Base-by-base conservation (phyloP, 495 filamentous ascomycete genomes). In the Thermochaetoides thermophila region DNA sequence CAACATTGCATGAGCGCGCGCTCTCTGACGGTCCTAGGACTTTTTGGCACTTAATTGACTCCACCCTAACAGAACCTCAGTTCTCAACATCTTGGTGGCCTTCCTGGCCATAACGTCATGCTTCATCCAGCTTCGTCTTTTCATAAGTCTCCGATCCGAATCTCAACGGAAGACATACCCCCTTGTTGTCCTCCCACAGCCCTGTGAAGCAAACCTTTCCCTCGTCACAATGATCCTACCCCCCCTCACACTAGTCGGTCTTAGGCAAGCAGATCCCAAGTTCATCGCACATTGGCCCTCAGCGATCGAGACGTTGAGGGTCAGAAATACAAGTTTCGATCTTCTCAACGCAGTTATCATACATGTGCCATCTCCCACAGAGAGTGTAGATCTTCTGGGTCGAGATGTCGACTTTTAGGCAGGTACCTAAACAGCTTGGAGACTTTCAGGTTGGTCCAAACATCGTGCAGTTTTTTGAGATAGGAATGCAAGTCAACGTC, bases 201-300 rank as follows among this genome's bases (percentile, higher is more conserved):
- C n/a, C n/a, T n/a, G n/a, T 17, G 17, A 45, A 45, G 19, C 42
- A 40, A 17, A 4, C 42, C 23, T 14, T 28, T 6, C 38, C 38
- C 29, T 31, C 30, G 5, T 24, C 16, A 14, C 42, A 45, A 7
- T 20, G 17, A 12, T 12, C 7, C 17, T 19, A 17, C 31, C 27
- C 17, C 6, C 30, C 26, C 4, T 31, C 38, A 26, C 42, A 41
- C 3, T 20, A n/a, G 6, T 45, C 42, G 7, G n/a, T 14, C n/a
- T 17, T 27, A 12, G 31, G 37, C 21, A 17, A 17, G 20, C 42
- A 45, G 12, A 45, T 41, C 4, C 42, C 42, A 16, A 22, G 7
- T 9, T 23, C 37, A 19, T 41, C 42, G 18, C 42, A 45, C 7
- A 38, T 17, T 1, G 42, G 42, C 5, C 42, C 42, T 31, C 42